phyloP scores from a whole-genome alignment of 768 basidiomycete genomes.

The Tricholoma hemisulphureum region DNA sequence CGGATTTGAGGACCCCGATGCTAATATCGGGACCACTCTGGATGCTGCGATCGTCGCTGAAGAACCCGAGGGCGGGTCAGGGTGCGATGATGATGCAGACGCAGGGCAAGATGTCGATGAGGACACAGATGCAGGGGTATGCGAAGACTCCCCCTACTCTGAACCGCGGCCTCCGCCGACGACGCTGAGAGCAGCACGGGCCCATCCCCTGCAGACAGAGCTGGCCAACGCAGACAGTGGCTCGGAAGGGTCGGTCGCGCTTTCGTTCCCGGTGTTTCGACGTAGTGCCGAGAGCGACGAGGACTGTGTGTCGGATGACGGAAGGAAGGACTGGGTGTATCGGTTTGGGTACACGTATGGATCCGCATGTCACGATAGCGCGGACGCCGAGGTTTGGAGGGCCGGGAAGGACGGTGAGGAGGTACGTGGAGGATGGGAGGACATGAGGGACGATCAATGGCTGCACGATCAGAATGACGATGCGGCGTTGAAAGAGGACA shows the following conservation, averaged over 20 bases:
- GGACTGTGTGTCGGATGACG: not conserved
- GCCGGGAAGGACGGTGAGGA: not conserved
- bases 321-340: conserved; percentile 7
- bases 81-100: not conserved
- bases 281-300: not conserved
- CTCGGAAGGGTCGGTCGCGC: not conserved
- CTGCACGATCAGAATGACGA: not conserved
- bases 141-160: not conserved
- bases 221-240: not conserved
- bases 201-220: not conserved
- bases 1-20: not conserved
- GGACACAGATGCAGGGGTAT: conserved; percentile 4
- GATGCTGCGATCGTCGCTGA: not conserved
- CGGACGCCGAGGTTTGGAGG: conserved; percentile 11
- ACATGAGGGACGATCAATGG: not conserved
- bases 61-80: not conserved
- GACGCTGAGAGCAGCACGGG: not conserved
- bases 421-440: too few relatives aligned
- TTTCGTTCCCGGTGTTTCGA: not conserved
- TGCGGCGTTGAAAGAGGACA: not conserved
- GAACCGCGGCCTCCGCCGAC: not conserved
- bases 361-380: not conserved
- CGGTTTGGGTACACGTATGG: conserved; percentile 29
- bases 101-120: conserved; percentile 7
- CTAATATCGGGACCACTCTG: too few relatives aligned